Conservation (phyloP, 1,284 basidiomycete species). For the Ceratobasidium sp. region DNA sequence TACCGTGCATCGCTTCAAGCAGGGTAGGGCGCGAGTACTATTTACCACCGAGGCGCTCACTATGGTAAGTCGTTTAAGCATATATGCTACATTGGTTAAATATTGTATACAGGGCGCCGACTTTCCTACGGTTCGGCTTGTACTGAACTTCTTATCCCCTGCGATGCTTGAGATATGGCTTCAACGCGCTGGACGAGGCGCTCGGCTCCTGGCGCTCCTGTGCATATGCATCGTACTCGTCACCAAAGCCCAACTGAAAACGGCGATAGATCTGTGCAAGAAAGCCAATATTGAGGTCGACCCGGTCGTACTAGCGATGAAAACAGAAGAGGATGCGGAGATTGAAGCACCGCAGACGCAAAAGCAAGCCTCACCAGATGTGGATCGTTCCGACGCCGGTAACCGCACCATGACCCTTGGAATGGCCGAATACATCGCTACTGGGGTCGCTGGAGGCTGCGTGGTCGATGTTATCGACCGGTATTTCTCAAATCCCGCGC, state of each 20-base stretch:
- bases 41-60: conserved; percentile 5
- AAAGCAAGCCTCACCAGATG: neutral
- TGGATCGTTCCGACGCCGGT: neutral
- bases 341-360: neutral
- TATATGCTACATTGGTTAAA: no score
- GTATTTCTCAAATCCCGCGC: neutral
- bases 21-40: neutral
- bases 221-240: neutral
- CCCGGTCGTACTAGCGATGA: neutral
- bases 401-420: neutral
- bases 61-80: conserved; percentile 1
- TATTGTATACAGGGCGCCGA: neutral
- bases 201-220: neutral
- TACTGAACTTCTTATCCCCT: neutral
- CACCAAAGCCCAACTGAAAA: neutral
- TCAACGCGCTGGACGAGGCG: neutral
- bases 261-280: neutral
- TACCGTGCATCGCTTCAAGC: neutral
- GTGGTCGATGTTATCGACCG: neutral
- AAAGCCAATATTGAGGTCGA: neutral
- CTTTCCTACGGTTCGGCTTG: neutral
- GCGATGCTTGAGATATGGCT: neutral
- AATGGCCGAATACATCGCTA: conserved; percentile 1
- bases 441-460: conserved; percentile 1
- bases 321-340: neutral